Evolutionary conservation across 2,329 filamentous ascomycete species (phyloP).

Genomic region (Fusarium sp.): DNA sequence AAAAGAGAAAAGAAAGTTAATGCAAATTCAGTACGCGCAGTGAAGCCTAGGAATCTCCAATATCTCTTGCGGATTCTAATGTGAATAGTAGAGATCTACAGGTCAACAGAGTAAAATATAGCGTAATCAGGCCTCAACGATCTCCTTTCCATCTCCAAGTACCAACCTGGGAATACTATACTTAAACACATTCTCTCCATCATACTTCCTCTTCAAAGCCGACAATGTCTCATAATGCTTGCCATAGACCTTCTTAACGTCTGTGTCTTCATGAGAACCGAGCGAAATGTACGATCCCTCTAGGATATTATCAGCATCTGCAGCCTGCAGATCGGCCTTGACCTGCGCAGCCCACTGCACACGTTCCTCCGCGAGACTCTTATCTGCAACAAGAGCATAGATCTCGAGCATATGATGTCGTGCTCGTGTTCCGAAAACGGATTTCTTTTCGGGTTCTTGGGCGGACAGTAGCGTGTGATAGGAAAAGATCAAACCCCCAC

Average conservation of each 20-base stretch:
- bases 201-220: neutral
- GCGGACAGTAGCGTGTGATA: neutral
- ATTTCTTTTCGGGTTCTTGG: neutral
- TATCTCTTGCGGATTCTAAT: too few relatives aligned
- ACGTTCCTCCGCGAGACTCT: neutral
- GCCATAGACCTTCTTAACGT: constrained; percentile 9
- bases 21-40: too few relatives aligned
- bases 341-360: neutral
- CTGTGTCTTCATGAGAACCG: neutral
- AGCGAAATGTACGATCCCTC: constrained; percentile 17
- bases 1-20: too few relatives aligned
- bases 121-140: neutral
- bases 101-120: too few relatives aligned
- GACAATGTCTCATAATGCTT: neutral
- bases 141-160: fast-evolving
- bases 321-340: neutral
- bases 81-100: too few relatives aligned
- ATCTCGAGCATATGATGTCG: constrained; percentile 22
- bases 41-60: too few relatives aligned
- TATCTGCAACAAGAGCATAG: neutral
- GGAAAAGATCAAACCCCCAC: neutral
- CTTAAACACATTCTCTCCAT: constrained; percentile 7
- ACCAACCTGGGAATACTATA: neutral
- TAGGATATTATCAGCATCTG: constrained; percentile 4
- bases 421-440: neutral